Percentiles rank a stretch among this genome's conserved stretches.
Evolutionary conservation across 192 early-diverging fungal species (phyloP).

Genomic region (Blastocladiella britannica): DNA sequence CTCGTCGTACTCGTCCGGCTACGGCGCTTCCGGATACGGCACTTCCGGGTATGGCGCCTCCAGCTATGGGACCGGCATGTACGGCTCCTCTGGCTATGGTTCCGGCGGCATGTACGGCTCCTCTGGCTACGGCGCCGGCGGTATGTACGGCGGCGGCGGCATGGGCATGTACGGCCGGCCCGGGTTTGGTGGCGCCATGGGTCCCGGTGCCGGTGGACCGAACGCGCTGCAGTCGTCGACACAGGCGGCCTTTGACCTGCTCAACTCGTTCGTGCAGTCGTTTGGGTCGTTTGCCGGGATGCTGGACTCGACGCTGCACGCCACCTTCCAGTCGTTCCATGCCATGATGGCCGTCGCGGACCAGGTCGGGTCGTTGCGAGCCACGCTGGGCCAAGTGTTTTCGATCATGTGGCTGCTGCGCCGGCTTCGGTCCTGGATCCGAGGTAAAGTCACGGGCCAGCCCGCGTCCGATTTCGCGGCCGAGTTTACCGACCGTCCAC

Average conservation of each 20-base stretch:
- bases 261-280: conserved; percentile 80
- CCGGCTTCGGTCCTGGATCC: conserved; percentile 39
- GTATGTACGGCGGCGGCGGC: conserved; percentile 25
- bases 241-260: conserved; percentile 72
- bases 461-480: conserved; percentile 43
- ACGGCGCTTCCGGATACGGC: conserved; percentile 13
- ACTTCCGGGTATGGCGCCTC: conserved; percentile 18
- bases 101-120: conserved; percentile 18
- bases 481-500: conserved; percentile 51
- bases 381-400: conserved; percentile 64
- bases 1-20: conserved; percentile 5
- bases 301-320: conserved; percentile 94
- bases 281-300: conserved; percentile 96
- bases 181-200: too few species aligned
- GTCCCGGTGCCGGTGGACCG: neutral
- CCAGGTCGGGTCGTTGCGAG: conserved; percentile 78
- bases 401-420: conserved; percentile 57
- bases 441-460: conserved; percentile 35
- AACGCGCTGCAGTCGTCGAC: conserved; percentile 61
- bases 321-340: conserved; percentile 81
- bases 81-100: conserved; percentile 15
- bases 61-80: conserved; percentile 5
- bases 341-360: conserved; percentile 96
- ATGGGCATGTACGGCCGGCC: conserved; percentile 38
- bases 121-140: conserved; percentile 13